These are phyloP conservation scores for Neurospora sp. DNA, from an alignment of 495 filamentous ascomycete genomes.

Conservation along the genomic window DNA sequence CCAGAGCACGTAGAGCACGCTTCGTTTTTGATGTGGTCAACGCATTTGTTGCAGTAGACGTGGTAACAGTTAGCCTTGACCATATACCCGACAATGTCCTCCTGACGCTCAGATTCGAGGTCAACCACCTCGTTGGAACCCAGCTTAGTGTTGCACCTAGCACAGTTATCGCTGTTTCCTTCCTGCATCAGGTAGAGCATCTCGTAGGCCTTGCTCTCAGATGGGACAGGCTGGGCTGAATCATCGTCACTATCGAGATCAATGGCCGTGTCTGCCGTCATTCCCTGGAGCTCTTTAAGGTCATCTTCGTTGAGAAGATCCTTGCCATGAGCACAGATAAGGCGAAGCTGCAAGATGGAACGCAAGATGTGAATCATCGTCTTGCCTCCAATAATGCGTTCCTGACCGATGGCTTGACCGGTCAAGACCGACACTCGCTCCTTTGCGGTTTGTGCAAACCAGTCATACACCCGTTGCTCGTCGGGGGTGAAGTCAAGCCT, in stretches of 20 bases:
- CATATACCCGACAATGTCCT: slow-evolving; percentile 63
- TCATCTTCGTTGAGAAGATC: slow-evolving; percentile 80
- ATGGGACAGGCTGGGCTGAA: slow-evolving; percentile 41
- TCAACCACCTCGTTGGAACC: slow-evolving; percentile 40
- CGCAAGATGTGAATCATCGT: slow-evolving; percentile 83
- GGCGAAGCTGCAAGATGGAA: slow-evolving; percentile 79
- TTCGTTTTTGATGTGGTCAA: slow-evolving; percentile 39
- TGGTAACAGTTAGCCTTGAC: slow-evolving; percentile 63
- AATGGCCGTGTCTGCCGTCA: slow-evolving; percentile 73
- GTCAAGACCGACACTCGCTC: slow-evolving; percentile 44
- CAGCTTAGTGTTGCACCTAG: slow-evolving; percentile 56
- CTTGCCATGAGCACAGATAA: slow-evolving; percentile 83
- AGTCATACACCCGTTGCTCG: slow-evolving; percentile 46
- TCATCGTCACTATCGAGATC: slow-evolving; percentile 70
- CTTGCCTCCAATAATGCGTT: slow-evolving; percentile 64
- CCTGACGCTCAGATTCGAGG: slow-evolving; percentile 44
- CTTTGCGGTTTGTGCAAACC: slow-evolving; percentile 43
- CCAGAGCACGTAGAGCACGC: slow-evolving; percentile 14
- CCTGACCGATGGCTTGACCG: slow-evolving; percentile 28
- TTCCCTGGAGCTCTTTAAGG: slow-evolving; percentile 63
- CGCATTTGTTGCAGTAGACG: slow-evolving; percentile 66
- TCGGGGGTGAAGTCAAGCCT: slow-evolving; percentile 44
- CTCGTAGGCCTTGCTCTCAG: slow-evolving; percentile 63
- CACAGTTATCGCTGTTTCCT: slow-evolving; percentile 59
- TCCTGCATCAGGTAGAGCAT: slow-evolving; percentile 75